Evolutionary conservation across 2,329 filamentous ascomycete species (phyloP).

Genomic region (Stachybotrys chartarum): DNA sequence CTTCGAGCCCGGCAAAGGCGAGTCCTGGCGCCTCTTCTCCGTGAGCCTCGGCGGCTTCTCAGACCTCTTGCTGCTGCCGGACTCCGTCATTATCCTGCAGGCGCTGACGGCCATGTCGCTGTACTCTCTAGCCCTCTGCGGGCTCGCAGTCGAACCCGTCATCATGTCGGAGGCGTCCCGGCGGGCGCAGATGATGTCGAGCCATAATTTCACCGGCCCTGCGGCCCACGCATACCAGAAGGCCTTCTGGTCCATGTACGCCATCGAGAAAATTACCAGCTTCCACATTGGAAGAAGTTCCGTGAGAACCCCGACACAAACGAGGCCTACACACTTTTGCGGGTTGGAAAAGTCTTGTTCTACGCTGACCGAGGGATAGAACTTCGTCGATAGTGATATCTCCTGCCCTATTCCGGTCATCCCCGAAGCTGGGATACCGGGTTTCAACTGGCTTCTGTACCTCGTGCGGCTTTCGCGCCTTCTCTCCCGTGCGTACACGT

Average conservation of each 20-base stretch:
- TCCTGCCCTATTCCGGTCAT: constrained; percentile 23
- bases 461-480: constrained; percentile 21
- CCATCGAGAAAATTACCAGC: constrained; percentile 25
- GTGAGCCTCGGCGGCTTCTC: neutral
- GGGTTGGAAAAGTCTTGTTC: neutral
- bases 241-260: constrained; percentile 33
- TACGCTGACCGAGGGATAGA: constrained; percentile 11
- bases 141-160: constrained; percentile 23
- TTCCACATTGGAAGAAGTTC: constrained; percentile 23
- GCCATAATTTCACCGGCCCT: constrained; percentile 14
- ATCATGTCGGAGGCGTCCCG: constrained; percentile 24
- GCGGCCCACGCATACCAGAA: constrained; percentile 9
- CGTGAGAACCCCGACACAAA: constrained; percentile 16
- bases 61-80: neutral
- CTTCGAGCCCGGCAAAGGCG: neutral
- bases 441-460: constrained; percentile 26
- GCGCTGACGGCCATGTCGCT: constrained; percentile 8
- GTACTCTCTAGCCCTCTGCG: constrained; percentile 25
- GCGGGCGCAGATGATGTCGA: constrained; percentile 22
- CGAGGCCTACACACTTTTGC: too few relatives aligned
- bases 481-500: constrained; percentile 21
- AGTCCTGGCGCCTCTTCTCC: neutral
- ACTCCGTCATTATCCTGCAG: neutral
- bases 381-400: constrained; percentile 28
- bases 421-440: constrained; percentile 21